phyloP scores from a whole-genome alignment of 164 flowering plant species.

The Aristolochia californica region DNA sequence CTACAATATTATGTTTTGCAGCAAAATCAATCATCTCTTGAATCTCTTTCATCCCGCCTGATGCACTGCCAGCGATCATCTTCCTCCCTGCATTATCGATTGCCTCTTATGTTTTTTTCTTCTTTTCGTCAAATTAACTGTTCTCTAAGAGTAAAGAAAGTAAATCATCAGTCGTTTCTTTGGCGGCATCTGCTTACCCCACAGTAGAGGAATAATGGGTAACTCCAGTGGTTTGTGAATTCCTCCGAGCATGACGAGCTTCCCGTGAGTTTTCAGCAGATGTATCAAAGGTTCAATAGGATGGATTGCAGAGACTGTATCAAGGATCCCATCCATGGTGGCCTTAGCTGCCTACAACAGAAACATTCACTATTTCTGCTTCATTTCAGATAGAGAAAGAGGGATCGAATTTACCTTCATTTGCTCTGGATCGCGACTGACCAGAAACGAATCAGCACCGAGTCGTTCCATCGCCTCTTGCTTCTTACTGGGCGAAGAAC shows the following conservation, averaged over 20 bases:
- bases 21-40: conserved; percentile 13
- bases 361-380: no score
- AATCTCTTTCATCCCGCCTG: conserved; percentile 19
- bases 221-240: conserved; percentile 32
- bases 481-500: conserved; percentile 29
- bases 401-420: no score
- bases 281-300: conserved; percentile 23
- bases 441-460: conserved; percentile 14
- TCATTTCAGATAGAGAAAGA: no score
- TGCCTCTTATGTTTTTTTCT: not conserved
- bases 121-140: conserved; percentile 15
- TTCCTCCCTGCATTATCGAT: conserved; percentile 5
- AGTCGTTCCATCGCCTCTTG: conserved; percentile 25
- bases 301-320: conserved; percentile 33
- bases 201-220: conserved; percentile 20
- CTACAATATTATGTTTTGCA: conserved; percentile 3
- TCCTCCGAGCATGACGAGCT: conserved; percentile 31
- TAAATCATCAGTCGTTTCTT: no score
- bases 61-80: conserved; percentile 7
- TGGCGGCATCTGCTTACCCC: conserved; percentile 30
- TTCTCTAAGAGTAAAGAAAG: conserved; percentile 24
- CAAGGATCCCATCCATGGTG: conserved; percentile 36
- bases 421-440: conserved; percentile 25
- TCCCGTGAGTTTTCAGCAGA: conserved; percentile 31
- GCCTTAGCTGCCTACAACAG: conserved; percentile 37